Conservation (phyloP, 148 eudicot genomes). For the Rhododendron molle region DNA sequence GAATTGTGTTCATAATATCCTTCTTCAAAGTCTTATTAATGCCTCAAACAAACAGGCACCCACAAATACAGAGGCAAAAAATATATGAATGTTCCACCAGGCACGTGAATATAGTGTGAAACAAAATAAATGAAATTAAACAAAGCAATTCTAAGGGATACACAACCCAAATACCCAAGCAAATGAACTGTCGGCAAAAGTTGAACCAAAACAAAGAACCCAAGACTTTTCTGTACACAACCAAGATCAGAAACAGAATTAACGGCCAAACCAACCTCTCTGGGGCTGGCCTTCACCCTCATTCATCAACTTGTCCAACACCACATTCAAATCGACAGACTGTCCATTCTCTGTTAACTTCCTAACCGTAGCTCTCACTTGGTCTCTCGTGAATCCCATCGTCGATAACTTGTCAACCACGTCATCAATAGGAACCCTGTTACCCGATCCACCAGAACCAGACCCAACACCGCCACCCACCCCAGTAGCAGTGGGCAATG, state of each 20-base stretch:
- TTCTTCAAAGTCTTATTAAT: background rate
- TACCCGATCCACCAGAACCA: slow-evolving; percentile 57
- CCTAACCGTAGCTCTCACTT: slow-evolving; percentile 76
- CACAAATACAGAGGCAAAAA: background rate
- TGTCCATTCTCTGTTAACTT: slow-evolving; percentile 82
- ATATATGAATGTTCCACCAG: background rate
- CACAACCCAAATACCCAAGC: background rate
- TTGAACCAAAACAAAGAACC: background rate
- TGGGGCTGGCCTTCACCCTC: slow-evolving; percentile 66
- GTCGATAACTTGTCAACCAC: slow-evolving; percentile 75
- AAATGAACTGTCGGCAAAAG: background rate
- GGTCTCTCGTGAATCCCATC: slow-evolving; percentile 92
- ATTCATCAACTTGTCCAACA: slow-evolving; percentile 89
- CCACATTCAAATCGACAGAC: slow-evolving; percentile 80
- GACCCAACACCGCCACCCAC: slow-evolving; percentile 57
- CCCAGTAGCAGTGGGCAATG: slow-evolving; percentile 18
- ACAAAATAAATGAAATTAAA: slow-evolving; percentile 5
- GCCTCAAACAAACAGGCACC: background rate
- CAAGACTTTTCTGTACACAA: slow-evolving; percentile 10
- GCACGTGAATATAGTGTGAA: background rate
- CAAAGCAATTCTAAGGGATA: slow-evolving; percentile 2
- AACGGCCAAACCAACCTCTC: slow-evolving; percentile 67
- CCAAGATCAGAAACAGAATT: slow-evolving; percentile 12
- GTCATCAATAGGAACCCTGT: slow-evolving; percentile 86
- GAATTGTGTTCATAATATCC: background rate